These are phyloP conservation scores for Physcia stellaris DNA, from an alignment of 495 filamentous ascomycete species.

Conservation along the genomic window DNA sequence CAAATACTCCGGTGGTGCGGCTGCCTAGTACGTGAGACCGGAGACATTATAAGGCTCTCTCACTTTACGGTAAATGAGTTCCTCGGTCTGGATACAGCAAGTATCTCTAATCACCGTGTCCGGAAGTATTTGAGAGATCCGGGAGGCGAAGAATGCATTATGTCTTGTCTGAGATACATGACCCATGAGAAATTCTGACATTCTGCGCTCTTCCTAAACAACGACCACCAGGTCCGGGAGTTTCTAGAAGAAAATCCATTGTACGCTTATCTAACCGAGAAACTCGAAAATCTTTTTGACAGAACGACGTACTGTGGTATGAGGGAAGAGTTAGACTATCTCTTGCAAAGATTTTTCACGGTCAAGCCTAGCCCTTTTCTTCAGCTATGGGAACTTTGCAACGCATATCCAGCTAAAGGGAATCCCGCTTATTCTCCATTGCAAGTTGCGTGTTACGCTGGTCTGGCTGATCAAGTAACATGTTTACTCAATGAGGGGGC, in stretches of 20 bases:
- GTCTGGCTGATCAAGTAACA: background rate
- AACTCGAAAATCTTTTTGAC: background rate
- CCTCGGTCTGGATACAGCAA: background rate
- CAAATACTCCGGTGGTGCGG: constrained; percentile 1
- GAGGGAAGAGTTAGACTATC: background rate
- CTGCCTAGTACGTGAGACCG: background rate
- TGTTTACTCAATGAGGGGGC: background rate
- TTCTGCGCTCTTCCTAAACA: background rate
- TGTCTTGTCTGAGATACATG: background rate
- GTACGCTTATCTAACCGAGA: background rate
- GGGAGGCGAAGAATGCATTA: background rate
- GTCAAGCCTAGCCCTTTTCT: background rate
- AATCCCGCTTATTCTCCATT: background rate
- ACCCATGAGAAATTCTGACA: background rate
- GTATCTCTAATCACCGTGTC: background rate
- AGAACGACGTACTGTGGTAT: background rate
- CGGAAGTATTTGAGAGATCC: constrained; percentile 1
- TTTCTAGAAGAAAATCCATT: background rate
- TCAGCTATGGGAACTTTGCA: background rate
- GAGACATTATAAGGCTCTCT: background rate
- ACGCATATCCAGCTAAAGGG: background rate
- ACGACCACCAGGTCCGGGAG: background rate
- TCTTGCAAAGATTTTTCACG: background rate
- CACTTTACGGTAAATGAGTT: constrained; percentile 3
- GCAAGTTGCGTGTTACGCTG: background rate